Conservation (phyloP, 2,329 filamentous ascomycete genomes). For the Xylariaceae sp. region DNA sequence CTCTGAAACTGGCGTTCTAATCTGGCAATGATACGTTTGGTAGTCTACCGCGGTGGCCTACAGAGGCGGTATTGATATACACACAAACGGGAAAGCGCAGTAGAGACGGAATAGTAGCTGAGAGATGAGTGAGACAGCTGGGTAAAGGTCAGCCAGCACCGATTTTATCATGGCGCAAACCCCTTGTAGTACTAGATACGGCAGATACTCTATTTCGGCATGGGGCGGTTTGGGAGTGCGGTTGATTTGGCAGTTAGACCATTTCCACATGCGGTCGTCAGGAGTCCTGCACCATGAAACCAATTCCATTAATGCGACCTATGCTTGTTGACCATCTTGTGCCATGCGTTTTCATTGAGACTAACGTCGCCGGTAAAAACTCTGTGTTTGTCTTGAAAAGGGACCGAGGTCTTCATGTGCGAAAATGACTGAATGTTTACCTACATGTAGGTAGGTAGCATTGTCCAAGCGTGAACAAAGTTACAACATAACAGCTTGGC, state of each 20-base stretch:
- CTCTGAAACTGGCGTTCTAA: slow-evolving; percentile 19
- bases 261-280: slow-evolving; percentile 5
- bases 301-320: not conserved
- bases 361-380: no score
- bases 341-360: no score
- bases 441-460: no score
- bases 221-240: slow-evolving; percentile 4
- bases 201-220: slow-evolving; percentile 13
- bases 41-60: no score
- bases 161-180: slow-evolving; percentile 14
- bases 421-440: not conserved
- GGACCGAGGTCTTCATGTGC: not conserved
- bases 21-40: no score
- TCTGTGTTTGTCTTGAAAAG: not conserved
- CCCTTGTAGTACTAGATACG: slow-evolving; percentile 31
- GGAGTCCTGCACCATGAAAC: not conserved
- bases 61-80: no score
- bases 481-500: no score
- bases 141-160: slow-evolving; percentile 16
- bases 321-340: not conserved
- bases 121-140: slow-evolving; percentile 13
- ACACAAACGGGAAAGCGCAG: not conserved
- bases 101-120: slow-evolving; percentile 18
- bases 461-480: no score
- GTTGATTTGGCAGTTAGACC: slow-evolving; percentile 12